Evolutionary conservation across 2,329 filamentous ascomycete species (phyloP), one percentile per base, ranked within the genome.

Genomic region (Talaromyces islandicus): DNA sequence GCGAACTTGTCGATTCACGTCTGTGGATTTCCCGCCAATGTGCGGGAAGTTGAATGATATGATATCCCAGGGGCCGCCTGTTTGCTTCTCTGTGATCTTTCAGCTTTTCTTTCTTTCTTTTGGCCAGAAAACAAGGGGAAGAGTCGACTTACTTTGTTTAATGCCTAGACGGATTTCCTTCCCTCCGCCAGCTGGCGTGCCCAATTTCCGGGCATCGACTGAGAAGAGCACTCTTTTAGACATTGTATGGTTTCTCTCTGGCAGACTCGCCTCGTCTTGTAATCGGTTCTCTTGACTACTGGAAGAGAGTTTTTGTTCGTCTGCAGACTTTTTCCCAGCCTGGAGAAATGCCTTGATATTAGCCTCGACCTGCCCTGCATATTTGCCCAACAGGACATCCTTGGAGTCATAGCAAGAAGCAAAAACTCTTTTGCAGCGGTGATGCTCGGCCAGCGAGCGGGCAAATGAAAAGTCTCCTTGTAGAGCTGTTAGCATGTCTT

Each of bases 41-140:
- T 99, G 94, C 38, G 94, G 94, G 75, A 99, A 99, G 80, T 97
- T 96, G 85, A 97, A 99, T 65, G 93, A 81, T 63, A 97, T 88
- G 60, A 86, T 83, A 73, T 96, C 87, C 81, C 89, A 92, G 4
- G 79, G 74, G 3, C 75, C 75, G 17, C 69, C 69, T 27, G 60
- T 54, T 52, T 62, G 65, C 64, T 19, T 62, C 58, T 21, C 58
- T 27, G 27, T 54, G 50, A 25, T 52, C 3, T n/a, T 48, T 24
- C 29, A 38, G 27, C 11, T 38, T 46, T 38, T 50, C 4, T 10
- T 2, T 1, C n/a, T 50, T 21, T 50, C 30, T 43, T n/a, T 41
- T n/a, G n/a, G n/a, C n/a, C n/a, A n/a, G n/a, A 30, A 56, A 35
- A 25, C 43, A 25, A n/a, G 7, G 32, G 7, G 7, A 14, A n/a